Evolutionary conservation across 148 eudicot species (phyloP).

Genomic region (Hydrangea macrophylla): DNA sequence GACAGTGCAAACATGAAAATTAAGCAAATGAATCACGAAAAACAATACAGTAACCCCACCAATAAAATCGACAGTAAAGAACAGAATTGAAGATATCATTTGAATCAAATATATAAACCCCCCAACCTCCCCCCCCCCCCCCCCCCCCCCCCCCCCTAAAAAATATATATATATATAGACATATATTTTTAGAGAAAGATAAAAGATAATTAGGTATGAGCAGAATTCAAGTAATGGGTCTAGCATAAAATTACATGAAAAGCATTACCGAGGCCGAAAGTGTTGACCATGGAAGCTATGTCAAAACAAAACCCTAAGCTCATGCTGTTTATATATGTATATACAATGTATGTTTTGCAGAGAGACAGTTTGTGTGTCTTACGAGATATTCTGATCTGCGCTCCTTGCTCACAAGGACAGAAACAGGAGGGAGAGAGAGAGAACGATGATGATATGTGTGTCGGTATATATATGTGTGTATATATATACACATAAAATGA

Average conservation of each 20-base stretch:
- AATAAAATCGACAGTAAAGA: background rate
- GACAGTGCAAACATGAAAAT: background rate
- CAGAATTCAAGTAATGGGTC: no score
- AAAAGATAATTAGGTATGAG: background rate
- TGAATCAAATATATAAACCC: background rate
- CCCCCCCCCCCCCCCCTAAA: no score
- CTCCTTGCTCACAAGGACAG: background rate
- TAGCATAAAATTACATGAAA: no score
- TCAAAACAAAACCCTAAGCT: no score
- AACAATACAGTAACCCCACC: background rate
- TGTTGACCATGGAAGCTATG: no score
- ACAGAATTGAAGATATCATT: background rate
- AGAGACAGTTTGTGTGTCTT: conserved; percentile 5
- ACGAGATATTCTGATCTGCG: conserved; percentile 1
- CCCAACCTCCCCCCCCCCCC: no score
- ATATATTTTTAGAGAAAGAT: no score
- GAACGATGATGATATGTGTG: conserved; percentile 1
- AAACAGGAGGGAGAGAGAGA: background rate
- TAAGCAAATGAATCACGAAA: background rate
- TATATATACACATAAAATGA: background rate
- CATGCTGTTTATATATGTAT: no score
- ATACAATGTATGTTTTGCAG: no score
- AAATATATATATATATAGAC: no score
- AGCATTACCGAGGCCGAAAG: no score
- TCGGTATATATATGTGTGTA: no score